These are phyloP conservation scores for Exophiala sideris DNA, from an alignment of 2,329 filamentous ascomycete species.

Conservation along the genomic window DNA sequence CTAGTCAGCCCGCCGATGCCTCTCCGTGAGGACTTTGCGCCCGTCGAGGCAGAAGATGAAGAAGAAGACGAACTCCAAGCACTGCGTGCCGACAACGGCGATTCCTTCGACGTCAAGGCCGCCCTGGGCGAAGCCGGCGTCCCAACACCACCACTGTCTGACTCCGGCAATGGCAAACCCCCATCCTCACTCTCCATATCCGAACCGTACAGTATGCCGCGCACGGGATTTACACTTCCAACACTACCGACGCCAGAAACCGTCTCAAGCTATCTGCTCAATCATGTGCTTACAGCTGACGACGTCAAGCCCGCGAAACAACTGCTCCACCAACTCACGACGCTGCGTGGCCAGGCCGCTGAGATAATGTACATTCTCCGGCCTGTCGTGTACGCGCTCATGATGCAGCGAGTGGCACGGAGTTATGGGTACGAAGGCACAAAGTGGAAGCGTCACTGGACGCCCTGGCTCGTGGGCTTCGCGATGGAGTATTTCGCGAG, in stretches of 20 bases:
- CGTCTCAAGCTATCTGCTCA: constrained; percentile 81
- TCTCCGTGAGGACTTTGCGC: constrained; percentile 68
- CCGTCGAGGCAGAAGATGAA: constrained; percentile 52
- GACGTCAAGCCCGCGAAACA: constrained; percentile 91
- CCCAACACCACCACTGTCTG: constrained; percentile 27
- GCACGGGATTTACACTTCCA: constrained; percentile 82
- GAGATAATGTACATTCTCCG: constrained; percentile 90
- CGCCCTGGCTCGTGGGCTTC: constrained; percentile 84
- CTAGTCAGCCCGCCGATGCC: constrained; percentile 80
- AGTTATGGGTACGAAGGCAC: constrained; percentile 48
- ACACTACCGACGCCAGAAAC: constrained; percentile 76
- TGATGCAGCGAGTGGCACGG: constrained; percentile 58
- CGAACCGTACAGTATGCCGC: constrained; percentile 84
- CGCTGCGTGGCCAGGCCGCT: constrained; percentile 73
- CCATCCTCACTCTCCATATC: constrained; percentile 39
- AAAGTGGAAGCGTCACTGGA: constrained; percentile 75
- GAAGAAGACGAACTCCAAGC: constrained; percentile 39
- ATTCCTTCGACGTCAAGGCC: constrained; percentile 23
- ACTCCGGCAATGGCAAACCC: constrained; percentile 26
- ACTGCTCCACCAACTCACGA: constrained; percentile 69
- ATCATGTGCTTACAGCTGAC: constrained; percentile 88
- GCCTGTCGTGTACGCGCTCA: constrained; percentile 79
- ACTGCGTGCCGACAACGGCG: constrained; percentile 20
- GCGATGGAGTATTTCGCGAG: constrained; percentile 82
- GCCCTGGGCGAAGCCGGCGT: constrained; percentile 25